Evolutionary conservation across 805 yeast genomes (phyloP).

Genomic region (Wickerhamiella galacta): DNA sequence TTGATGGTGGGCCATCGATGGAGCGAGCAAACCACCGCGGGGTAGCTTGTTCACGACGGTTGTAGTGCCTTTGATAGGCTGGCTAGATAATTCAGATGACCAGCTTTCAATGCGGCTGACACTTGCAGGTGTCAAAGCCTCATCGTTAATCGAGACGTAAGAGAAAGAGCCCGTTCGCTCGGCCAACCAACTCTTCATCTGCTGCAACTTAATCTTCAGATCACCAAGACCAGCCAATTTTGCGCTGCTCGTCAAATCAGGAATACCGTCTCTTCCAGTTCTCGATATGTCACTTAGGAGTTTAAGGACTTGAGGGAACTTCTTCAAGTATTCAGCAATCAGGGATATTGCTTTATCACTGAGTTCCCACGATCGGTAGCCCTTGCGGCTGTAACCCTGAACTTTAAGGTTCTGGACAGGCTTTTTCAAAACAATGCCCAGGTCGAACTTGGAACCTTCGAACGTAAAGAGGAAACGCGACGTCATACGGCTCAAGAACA

Average conservation of each 20-base stretch:
- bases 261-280: slow-evolving; percentile 8
- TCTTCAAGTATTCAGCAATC: slow-evolving; percentile 39
- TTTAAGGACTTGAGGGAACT: slow-evolving; percentile 46
- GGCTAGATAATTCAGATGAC: slow-evolving; percentile 28
- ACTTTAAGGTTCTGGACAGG: slow-evolving; percentile 69
- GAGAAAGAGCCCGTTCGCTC: slow-evolving; percentile 29
- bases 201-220: slow-evolving; percentile 28
- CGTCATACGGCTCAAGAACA: slow-evolving; percentile 61
- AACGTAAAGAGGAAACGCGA: slow-evolving; percentile 50
- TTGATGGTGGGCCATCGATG: slow-evolving; percentile 51
- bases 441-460: slow-evolving; percentile 36
- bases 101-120: slow-evolving; percentile 50
- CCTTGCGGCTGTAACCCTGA: slow-evolving; percentile 65
- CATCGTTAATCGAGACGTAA: slow-evolving; percentile 60
- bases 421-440: slow-evolving; percentile 75
- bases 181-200: slow-evolving; percentile 30
- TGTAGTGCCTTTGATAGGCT: slow-evolving; percentile 30
- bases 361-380: slow-evolving; percentile 61
- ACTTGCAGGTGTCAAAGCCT: slow-evolving; percentile 51
- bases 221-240: no score
- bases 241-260: slow-evolving; percentile 11
- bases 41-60: slow-evolving; percentile 70
- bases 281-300: slow-evolving; percentile 18
- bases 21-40: slow-evolving; percentile 61
- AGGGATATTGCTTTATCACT: slow-evolving; percentile 58